phyloP scores from a whole-genome alignment of 192 early-diverging fungal species.

The Coemansia sp. region DNA sequence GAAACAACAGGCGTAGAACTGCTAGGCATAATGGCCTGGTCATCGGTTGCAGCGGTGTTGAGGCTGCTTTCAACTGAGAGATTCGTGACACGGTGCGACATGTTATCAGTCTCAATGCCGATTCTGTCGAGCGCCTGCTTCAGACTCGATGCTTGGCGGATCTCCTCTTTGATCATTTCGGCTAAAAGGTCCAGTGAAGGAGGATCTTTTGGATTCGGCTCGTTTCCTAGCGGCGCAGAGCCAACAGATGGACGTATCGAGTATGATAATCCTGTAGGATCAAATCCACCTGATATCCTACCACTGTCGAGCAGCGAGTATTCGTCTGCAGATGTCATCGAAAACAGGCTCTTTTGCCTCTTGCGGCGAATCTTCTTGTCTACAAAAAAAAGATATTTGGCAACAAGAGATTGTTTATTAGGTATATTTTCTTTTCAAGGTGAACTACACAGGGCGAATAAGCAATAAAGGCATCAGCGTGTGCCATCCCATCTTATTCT shows the following conservation, averaged over 20 bases:
- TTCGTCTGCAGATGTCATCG: slow-evolving; percentile 47
- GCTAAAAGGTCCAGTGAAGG: slow-evolving; percentile 48
- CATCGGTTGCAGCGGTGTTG: neutral
- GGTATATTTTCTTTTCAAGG: neutral
- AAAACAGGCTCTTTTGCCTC: slow-evolving; percentile 52
- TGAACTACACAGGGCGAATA: neutral
- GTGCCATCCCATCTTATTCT: too few relatives aligned
- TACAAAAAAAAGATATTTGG: slow-evolving; percentile 2
- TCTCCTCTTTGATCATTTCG: slow-evolving; percentile 56
- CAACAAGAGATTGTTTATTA: neutral
- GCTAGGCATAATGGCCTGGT: too few relatives aligned
- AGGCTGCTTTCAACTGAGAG: slow-evolving; percentile 11
- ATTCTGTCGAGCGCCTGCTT: slow-evolving; percentile 49
- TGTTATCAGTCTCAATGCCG: slow-evolving; percentile 30
- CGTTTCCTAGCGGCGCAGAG: neutral
- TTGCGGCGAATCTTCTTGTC: slow-evolving; percentile 51
- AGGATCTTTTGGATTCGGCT: slow-evolving; percentile 18
- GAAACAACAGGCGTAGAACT: neutral
- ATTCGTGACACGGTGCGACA: slow-evolving; percentile 30
- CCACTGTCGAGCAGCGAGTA: slow-evolving; percentile 50
- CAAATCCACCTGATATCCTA: slow-evolving; percentile 18
- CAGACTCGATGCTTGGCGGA: slow-evolving; percentile 51
- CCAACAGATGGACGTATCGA: slow-evolving; percentile 9
- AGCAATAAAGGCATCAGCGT: neutral
- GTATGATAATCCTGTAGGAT: slow-evolving; percentile 23